Percentiles rank a stretch among this genome's conserved stretches.
Evolutionary conservation across 2,329 filamentous ascomycete species (phyloP).

Genomic region (Bipolaris sorokiniana): DNA sequence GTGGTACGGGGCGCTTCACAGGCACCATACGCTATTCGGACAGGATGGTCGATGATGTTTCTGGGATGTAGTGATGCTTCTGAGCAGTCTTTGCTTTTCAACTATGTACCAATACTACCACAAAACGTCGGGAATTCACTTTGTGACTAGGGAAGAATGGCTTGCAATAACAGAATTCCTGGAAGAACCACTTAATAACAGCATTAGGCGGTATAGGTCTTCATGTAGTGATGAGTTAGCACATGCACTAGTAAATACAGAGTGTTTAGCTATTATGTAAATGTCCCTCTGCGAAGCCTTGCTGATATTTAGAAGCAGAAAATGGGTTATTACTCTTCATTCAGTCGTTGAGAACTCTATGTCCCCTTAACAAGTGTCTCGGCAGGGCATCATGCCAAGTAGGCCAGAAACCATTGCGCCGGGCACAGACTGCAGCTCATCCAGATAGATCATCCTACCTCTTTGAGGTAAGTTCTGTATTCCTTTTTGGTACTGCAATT

Average conservation of each 20-base stretch:
- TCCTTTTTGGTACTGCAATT: not conserved
- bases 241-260: no score
- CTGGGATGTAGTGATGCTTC: constrained; percentile 24
- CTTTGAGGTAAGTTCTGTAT: not conserved
- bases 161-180: not conserved
- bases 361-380: not conserved
- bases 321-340: not conserved
- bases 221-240: not conserved
- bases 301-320: not conserved
- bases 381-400: not conserved
- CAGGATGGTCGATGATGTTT: constrained; percentile 19
- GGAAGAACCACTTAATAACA: not conserved
- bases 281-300: not conserved
- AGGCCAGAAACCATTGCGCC: not conserved
- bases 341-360: not conserved
- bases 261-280: no score
- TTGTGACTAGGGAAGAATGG: not conserved
- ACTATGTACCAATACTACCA: not conserved
- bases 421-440: not conserved
- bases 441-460: not conserved
- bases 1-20: constrained; percentile 52
- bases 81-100: not conserved
- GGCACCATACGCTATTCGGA: constrained; percentile 35
- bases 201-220: no score
- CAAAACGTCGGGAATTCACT: not conserved